Conservation (phyloP, 306 rosid species). For the Lupinus albus region DNA sequence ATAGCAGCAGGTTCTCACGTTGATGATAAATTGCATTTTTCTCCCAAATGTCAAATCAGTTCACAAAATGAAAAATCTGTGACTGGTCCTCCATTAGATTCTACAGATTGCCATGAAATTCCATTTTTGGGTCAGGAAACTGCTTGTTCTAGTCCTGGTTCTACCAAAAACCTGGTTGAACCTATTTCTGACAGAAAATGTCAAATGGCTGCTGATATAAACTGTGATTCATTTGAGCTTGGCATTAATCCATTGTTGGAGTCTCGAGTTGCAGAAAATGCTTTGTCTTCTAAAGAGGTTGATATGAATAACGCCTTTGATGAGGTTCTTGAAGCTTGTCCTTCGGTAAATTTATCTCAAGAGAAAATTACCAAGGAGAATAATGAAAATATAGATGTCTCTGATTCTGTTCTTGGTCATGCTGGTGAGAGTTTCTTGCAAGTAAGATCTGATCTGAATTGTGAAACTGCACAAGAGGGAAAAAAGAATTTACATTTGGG, state of each 20-base stretch:
- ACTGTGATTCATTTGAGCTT: slow-evolving; percentile 35
- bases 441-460: slow-evolving; percentile 39
- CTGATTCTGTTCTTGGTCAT: slow-evolving; percentile 42
- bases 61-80: slow-evolving; percentile 29
- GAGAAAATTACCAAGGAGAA: slow-evolving; percentile 39
- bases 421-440: slow-evolving; percentile 42
- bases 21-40: slow-evolving; percentile 36
- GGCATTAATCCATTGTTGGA: slow-evolving; percentile 34
- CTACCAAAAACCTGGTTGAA: slow-evolving; percentile 28
- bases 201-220: slow-evolving; percentile 14
- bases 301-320: slow-evolving; percentile 25
- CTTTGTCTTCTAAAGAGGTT: slow-evolving; percentile 37
- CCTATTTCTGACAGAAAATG: slow-evolving; percentile 26
- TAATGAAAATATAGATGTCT: slow-evolving; percentile 36
- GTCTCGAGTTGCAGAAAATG: slow-evolving; percentile 36
- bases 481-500: slow-evolving; percentile 29
- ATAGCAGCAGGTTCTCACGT: slow-evolving; percentile 15
- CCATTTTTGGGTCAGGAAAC: slow-evolving; percentile 38
- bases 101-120: slow-evolving; percentile 26
- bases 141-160: slow-evolving; percentile 32
- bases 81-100: slow-evolving; percentile 32
- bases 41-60: slow-evolving; percentile 35
- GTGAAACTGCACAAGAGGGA: slow-evolving; percentile 32
- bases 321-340: slow-evolving; percentile 46
- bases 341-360: slow-evolving; percentile 41